Evolutionary conservation across 2,329 filamentous ascomycete species (phyloP).

Genomic region (Pseudopyrenochaeta lycopersici): DNA sequence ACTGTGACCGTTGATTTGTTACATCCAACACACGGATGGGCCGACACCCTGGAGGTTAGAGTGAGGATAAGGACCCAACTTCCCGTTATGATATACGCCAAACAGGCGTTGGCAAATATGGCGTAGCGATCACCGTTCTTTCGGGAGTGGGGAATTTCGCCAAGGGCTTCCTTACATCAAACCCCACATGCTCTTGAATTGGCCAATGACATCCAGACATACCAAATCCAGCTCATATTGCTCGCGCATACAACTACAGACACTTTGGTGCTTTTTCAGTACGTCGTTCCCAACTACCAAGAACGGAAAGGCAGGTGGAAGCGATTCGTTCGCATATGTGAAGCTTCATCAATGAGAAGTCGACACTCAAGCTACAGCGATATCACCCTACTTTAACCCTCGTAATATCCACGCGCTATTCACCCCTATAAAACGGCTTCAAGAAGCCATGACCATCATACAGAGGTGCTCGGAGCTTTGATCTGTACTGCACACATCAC

Average conservation of each 20-base stretch:
- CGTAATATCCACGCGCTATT: too few relatives aligned
- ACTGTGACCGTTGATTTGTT: neutral
- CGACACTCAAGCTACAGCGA: too few relatives aligned
- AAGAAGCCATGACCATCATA: too few relatives aligned
- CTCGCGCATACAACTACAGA: neutral
- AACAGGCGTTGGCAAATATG: neutral
- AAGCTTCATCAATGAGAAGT: too few relatives aligned
- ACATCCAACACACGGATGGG: neutral
- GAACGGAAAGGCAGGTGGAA: neutral
- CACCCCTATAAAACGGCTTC: too few relatives aligned
- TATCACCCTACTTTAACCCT: too few relatives aligned
- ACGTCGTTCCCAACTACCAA: neutral
- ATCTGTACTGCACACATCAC: too few relatives aligned
- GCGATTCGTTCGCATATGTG: neutral
- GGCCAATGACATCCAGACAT: neutral
- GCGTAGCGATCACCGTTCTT: neutral
- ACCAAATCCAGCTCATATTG: neutral
- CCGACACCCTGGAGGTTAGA: neutral
- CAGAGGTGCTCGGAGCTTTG: too few relatives aligned
- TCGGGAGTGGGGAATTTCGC: neutral
- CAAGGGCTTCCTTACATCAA: neutral
- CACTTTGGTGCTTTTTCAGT: neutral
- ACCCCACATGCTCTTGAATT: neutral
- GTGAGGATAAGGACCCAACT: neutral
- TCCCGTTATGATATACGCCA: too few relatives aligned